Evolutionary conservation across 2,329 filamentous ascomycete species (phyloP), one percentile per base, ranked within the genome.

Genomic region (Trichoderma harzianum): DNA sequence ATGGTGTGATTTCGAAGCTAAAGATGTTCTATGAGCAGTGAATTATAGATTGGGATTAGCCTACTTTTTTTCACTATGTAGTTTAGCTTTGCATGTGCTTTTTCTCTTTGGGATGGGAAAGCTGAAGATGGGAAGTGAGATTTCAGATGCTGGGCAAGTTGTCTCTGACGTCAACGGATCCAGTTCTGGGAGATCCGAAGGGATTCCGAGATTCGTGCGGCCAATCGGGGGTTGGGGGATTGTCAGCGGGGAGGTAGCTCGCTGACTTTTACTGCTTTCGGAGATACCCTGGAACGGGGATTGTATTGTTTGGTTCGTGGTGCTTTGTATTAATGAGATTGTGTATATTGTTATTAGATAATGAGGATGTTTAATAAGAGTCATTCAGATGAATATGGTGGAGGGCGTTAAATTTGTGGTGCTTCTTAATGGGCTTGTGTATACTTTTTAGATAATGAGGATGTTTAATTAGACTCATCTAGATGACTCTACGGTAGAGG

Each of bases 121-220:
- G n/a, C 47, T 24, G 43, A 51, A 51, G 43, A 11, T 51, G 18
- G 18, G 8, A 3, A n/a, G 43, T 51, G 43, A 51, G 43, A 53
- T 53, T 51, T 21, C 11, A 53, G 21, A 53, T 51, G 47, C 21
- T 24, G 21, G 47, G 47, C n/a, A 11, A 51, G n/a, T 51, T 51
- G 43, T 51, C 47, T n/a, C 55, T 69, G 66, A 69, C 66, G 66
- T 69, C 57, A 69, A 69, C 28, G 28, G 28, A 36, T 36, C 34
- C 66, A 39, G n/a, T n/a, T 53, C 3, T 36, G 7, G 2, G 11
- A 47, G 26, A 62, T 62, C 66, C 66, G 66, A 69, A 36, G 16
- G 39, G 18, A 51, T 62, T 51, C 66, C 66, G 66, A 69, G 57
- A 36, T 51, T 61, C 12, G 36, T 21, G 39, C 53, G 36, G 28